These are phyloP conservation scores for Brassica hybrid DNA, from an alignment of 441 rosid genomes.

Conservation along the genomic window DNA sequence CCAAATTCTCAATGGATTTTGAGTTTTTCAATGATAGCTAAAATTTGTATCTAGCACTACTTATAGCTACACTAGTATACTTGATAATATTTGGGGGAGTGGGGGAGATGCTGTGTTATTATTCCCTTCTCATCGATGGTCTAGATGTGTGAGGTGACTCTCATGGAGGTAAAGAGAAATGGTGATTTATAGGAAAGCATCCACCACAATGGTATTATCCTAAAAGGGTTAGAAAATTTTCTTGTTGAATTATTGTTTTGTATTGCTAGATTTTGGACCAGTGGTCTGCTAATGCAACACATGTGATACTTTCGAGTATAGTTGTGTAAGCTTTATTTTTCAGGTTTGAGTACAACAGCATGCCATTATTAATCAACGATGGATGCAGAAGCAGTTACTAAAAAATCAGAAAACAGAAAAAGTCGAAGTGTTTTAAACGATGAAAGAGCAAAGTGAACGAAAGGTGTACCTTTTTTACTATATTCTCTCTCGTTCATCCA, in stretches of 20 bases:
- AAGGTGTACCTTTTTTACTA: not conserved
- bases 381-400: conserved; percentile 19
- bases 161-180: conserved; percentile 19
- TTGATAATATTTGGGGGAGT: not conserved
- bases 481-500: not conserved
- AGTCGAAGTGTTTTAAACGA: not conserved
- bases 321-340: not conserved
- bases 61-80: conserved; percentile 4
- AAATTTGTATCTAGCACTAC: not conserved
- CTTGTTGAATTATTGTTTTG: not conserved
- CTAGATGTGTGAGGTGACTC: conserved; percentile 40
- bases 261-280: not conserved
- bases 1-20: not conserved
- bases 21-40: not conserved
- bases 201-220: not conserved
- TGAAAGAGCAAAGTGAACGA: not conserved
- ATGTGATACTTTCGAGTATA: not conserved
- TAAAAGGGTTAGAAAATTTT: not conserved
- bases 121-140: conserved; percentile 46
- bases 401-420: not conserved
- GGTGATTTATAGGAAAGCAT: conserved; percentile 3
- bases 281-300: not conserved
- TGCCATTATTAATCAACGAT: not conserved
- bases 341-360: not conserved
- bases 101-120: conserved; percentile 22